phyloP scores from a whole-genome alignment of 495 filamentous ascomycete species.

The Friedmanniomyces simplex region DNA sequence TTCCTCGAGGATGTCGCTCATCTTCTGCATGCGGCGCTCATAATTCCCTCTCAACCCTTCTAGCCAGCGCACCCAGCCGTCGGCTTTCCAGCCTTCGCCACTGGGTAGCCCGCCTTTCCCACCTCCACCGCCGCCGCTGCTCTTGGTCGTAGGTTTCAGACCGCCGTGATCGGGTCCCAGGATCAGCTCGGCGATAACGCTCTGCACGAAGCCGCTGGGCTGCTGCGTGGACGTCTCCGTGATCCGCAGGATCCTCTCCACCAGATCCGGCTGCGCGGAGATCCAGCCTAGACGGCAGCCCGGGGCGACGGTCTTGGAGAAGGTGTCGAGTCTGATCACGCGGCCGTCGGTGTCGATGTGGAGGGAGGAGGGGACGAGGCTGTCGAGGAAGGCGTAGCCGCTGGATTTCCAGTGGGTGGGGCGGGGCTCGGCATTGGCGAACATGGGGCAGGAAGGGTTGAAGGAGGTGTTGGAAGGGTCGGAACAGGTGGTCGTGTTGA shows the following conservation, averaged over 20 bases:
- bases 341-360: constrained; percentile 71
- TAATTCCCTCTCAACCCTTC: constrained; percentile 70
- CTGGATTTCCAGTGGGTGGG: constrained; percentile 42
- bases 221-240: constrained; percentile 68
- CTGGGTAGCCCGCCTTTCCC: constrained; percentile 34
- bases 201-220: constrained; percentile 80
- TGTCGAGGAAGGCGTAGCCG: constrained; percentile 70
- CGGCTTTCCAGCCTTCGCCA: constrained; percentile 60
- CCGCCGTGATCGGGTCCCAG: constrained; percentile 43
- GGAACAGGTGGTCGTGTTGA: constrained; percentile 23
- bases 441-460: constrained; percentile 19
- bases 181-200: constrained; percentile 65
- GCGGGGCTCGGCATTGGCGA: constrained; percentile 17
- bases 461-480: constrained; percentile 14
- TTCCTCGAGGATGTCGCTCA: constrained; percentile 60
- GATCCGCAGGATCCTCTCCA: constrained; percentile 63
- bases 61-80: constrained; percentile 85
- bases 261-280: constrained; percentile 54
- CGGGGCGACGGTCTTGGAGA: constrained; percentile 37
- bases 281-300: constrained; percentile 40
- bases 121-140: constrained; percentile 20
- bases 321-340: constrained; percentile 51
- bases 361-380: constrained; percentile 66
- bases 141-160: constrained; percentile 16
- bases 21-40: constrained; percentile 67